Base-by-base conservation (phyloP, 106 monocot genomes). In the Alisma plantagoaquatica region DNA sequence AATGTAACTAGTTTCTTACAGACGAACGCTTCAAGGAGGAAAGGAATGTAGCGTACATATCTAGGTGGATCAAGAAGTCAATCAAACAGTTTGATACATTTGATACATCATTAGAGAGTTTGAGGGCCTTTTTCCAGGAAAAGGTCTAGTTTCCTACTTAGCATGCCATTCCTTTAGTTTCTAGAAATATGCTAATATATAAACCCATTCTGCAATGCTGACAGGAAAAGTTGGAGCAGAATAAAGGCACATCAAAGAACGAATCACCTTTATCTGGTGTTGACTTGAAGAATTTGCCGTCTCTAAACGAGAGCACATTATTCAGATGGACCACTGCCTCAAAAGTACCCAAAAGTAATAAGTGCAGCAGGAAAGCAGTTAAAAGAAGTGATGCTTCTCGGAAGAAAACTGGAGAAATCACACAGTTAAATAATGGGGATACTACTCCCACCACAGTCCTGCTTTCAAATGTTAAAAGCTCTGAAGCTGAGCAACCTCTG, bases 21-120 rank as follows among this genome's bases (percentile, higher is more conserved):
- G 98, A 99, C 77, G 90, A 90, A 53, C 73, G 98, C 3, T 90
- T 70, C 46, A 74, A 75, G 66, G 85, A 90, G 44, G 85, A 85
- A 22, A 43, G 85, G 22, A 99, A 90, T 70, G 56, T 76, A 21
- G 27, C 54, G 19, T 77, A 90, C 46, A 68, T 99, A 48, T 89
- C 98, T 14, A 99, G 82, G 57, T 99, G 98, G 98, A 66, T 99
- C 56, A 79, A 58, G 35, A 85, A 69, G 42, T 86, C 98, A 46
- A 82, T 99, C 42, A 90, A 79, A 64, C 53, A 72, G 18, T 78
- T 57, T 59, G 70, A 69, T 27, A 77, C 46, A 60, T 90, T 99
- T 70, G 67, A 86, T 45, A 60, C 76, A 2, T 74, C 85, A 69
- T 20, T 99, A 59, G 43, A 74, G 27, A 86, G 65, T 41, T 57